Percentiles rank a stretch among this genome's conserved stretches.
Evolutionary conservation across 345 rosid species (phyloP).

Genomic region (Anacardium occidentale): DNA sequence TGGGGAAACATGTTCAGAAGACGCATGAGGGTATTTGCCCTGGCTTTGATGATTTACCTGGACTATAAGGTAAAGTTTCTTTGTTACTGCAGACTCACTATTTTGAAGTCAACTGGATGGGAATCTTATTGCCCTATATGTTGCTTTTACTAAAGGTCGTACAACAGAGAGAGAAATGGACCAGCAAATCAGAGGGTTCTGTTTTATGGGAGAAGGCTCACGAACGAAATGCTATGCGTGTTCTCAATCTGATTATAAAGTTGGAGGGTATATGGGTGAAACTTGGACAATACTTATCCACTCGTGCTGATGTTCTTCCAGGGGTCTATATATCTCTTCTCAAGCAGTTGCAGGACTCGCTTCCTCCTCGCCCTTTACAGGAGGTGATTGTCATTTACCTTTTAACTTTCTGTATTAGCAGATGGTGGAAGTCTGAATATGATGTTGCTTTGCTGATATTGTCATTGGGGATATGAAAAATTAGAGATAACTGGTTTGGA

Average conservation of each 20-base stretch:
- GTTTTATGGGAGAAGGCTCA: conserved; percentile 84
- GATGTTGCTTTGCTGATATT: background rate
- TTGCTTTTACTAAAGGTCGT: conserved; percentile 42
- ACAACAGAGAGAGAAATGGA: conserved; percentile 81
- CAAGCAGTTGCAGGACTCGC: conserved; percentile 89
- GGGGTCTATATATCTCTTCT: conserved; percentile 70
- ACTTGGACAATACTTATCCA: conserved; percentile 89
- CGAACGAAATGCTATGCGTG: conserved; percentile 80
- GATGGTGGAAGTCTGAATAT: background rate
- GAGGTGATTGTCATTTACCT: conserved; percentile 52
- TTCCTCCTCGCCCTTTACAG: conserved; percentile 85
- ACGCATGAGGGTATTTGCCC: conserved; percentile 68
- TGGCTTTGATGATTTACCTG: conserved; percentile 66
- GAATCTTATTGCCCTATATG: background rate
- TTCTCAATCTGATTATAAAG: conserved; percentile 64
- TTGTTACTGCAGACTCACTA: conserved; percentile 10
- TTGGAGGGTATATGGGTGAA: conserved; percentile 96
- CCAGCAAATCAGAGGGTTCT: conserved; percentile 42
- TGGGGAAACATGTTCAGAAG: conserved; percentile 75
- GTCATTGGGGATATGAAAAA: too few relatives aligned
- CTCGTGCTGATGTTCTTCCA: conserved; percentile 98
- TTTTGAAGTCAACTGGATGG: conserved; percentile 1
- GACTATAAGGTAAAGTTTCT: conserved; percentile 75
- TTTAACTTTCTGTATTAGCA: background rate
- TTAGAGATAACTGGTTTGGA: too few relatives aligned